These are phyloP conservation scores for Paraurostyla sp. DNA, from an alignment of 73 alveolate genomes.

Conservation along the genomic window DNA sequence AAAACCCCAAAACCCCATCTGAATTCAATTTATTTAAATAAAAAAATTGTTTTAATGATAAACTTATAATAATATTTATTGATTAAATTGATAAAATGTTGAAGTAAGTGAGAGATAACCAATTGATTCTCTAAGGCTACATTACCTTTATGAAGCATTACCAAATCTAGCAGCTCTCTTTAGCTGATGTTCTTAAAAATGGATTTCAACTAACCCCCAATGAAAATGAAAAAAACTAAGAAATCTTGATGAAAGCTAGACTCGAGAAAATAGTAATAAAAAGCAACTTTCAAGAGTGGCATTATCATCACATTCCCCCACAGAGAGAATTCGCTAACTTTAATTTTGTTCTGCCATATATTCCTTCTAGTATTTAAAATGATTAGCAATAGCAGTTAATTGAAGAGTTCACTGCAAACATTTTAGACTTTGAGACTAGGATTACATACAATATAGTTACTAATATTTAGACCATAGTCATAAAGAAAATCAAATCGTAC, in stretches of 20 bases:
- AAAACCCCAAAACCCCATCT: slow-evolving; percentile 21
- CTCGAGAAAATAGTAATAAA: not conserved
- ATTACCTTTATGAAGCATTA: not conserved
- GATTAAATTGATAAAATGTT: slow-evolving; percentile 19
- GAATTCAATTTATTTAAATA: not conserved
- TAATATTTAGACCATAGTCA: not conserved
- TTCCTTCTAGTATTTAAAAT: not conserved
- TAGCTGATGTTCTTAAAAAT: not conserved
- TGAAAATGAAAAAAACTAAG: slow-evolving; percentile 3
- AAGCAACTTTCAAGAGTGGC: not conserved
- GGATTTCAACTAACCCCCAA: not conserved
- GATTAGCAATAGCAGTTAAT: not conserved
- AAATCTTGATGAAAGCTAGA: not conserved
- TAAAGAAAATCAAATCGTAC: not conserved
- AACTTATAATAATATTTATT: too few species aligned
- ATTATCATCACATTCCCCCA: slow-evolving; percentile 9
- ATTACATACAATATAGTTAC: not conserved
- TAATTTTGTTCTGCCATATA: not conserved
- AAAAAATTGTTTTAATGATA: not conserved
- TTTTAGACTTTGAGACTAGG: not conserved
- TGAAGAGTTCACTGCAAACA: slow-evolving; percentile 19
- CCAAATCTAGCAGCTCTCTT: not conserved
- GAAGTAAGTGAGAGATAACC: not conserved
- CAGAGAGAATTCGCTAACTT: not conserved
- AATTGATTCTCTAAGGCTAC: not conserved